Evolutionary conservation across 176 grass and related monocot genomes (phyloP), one percentile per base, ranked within the genome.

Genomic region (Panicum miliaceum): DNA sequence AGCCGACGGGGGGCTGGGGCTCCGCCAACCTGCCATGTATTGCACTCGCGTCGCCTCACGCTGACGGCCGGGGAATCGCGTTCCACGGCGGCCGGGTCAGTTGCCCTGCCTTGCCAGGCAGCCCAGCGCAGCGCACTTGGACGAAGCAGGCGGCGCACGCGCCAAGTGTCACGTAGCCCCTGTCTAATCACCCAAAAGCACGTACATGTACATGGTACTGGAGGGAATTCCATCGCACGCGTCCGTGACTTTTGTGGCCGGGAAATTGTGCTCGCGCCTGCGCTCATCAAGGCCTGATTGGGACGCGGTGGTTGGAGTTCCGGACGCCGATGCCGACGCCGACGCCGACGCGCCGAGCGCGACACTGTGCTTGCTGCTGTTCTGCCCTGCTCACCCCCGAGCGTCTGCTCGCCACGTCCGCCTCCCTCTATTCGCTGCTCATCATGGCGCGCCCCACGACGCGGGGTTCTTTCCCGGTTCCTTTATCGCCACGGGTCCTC

Each of bases 81-180:
- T 51, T 14, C 58, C 32, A 62, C 83, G 26, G 75, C 41, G 2
- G 48, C 48, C 4, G 48, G 48, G 48, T 46, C 2, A 13, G 48
- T 23, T 73, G 84, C 84, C 84, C 77, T 86, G 84, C 3, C 84
- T 25, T 86, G 42, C 42, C 76, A 5, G 84, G 57, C 84, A 86
- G 8, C 35, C 68, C 84, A 86, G 29, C 15, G 45, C 11, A 47
- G 41, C 2, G 36, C 14, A 0, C 9, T 0, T 0, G 11, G 8
- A 5, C 42, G 46, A 34, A 6, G 41, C 19, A 3, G 41, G 14
- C 6, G 29, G 10, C 19, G 73, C 54, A 27, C 5, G 36, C 50
- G 32, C 19, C 54, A 40, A 3, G 32, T 68, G 68, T 47, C 40
- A 4, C 4, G 40, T 12, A 51, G 1, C 23, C 4, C 11, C 38